phyloP scores from a whole-genome alignment of 306 rosid species.

The Malus orientalis region DNA sequence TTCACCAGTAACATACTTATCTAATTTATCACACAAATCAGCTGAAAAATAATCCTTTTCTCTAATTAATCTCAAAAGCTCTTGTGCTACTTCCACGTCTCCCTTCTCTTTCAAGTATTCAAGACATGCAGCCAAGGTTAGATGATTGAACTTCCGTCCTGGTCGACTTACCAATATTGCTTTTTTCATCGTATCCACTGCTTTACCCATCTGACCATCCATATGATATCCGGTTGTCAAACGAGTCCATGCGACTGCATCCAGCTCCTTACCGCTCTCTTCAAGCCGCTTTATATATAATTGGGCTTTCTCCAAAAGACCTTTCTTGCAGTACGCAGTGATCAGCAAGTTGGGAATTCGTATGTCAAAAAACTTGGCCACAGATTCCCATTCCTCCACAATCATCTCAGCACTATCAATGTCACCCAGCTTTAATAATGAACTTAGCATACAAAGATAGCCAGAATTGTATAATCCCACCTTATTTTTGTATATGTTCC shows the following conservation, averaged over 20 bases:
- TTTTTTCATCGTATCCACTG: constrained; percentile 50
- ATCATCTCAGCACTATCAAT: constrained; percentile 54
- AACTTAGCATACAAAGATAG: constrained; percentile 43
- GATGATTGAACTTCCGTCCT: constrained; percentile 21
- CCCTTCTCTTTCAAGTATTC: constrained; percentile 50
- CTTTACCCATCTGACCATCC: constrained; percentile 42
- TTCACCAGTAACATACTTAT: constrained; percentile 26
- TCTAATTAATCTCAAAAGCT: constrained; percentile 28
- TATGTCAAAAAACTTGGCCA: constrained; percentile 23
- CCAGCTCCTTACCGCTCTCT: constrained; percentile 39
- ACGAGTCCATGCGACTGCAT: constrained; percentile 38
- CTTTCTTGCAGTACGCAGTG: constrained; percentile 47
- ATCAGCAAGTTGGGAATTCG: constrained; percentile 50
- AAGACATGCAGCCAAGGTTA: constrained; percentile 34
- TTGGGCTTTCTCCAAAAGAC: constrained; percentile 47
- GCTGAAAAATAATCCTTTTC: constrained; percentile 15
- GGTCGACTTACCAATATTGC: constrained; percentile 19
- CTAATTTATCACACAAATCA: constrained; percentile 25
- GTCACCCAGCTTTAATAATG: constrained; percentile 60
- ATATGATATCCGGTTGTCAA: constrained; percentile 36
- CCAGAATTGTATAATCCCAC: constrained; percentile 13
- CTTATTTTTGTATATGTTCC: constrained; percentile 34
- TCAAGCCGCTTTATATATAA: constrained; percentile 33
- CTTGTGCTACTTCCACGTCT: constrained; percentile 37
- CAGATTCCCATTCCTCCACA: constrained; percentile 61